These are phyloP conservation scores for Ophidiomyces ophidiicola DNA, from an alignment of 2,329 filamentous ascomycete genomes.

Conservation along the genomic window DNA sequence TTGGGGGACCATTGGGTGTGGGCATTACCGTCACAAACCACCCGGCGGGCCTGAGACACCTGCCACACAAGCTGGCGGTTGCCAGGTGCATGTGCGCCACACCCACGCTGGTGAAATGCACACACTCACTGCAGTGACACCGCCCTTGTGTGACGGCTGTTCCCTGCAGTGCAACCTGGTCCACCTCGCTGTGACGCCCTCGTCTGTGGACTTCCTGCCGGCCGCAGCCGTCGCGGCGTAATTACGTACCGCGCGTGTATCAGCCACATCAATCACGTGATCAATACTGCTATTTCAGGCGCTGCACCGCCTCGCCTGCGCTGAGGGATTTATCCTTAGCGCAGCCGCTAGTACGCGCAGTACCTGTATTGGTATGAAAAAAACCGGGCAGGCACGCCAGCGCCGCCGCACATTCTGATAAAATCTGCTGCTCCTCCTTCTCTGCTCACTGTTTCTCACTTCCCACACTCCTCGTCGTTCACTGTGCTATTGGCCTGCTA, in stretches of 20 bases:
- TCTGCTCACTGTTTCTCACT: conserved; percentile 8
- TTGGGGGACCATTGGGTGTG: not conserved
- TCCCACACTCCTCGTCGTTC: conserved; percentile 9
- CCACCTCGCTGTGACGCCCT: too few species aligned
- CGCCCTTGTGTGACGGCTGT: too few species aligned
- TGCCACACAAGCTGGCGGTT: not conserved
- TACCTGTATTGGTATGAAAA: too few species aligned
- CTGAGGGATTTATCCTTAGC: conserved; percentile 4
- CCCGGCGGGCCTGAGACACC: conserved; percentile 5
- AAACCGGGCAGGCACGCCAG: not conserved
- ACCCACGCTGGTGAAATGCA: not conserved
- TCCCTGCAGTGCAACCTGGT: too few species aligned
- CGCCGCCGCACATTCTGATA: not conserved
- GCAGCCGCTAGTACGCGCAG: not conserved
- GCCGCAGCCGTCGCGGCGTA: not conserved
- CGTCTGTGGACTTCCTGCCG: too few species aligned
- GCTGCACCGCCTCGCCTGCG: conserved; percentile 6
- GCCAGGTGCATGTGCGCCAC: not conserved
- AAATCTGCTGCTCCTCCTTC: not conserved
- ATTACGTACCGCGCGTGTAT: conserved; percentile 1
- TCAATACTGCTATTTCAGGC: not conserved
- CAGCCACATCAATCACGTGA: not conserved
- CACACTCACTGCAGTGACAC: too few species aligned
- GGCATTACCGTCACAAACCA: conserved; percentile 1
- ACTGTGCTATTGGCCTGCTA: not conserved